These are phyloP conservation scores for Gracilaria gracilis DNA, from an alignment of 23 red algal species.

Conservation along the genomic window DNA sequence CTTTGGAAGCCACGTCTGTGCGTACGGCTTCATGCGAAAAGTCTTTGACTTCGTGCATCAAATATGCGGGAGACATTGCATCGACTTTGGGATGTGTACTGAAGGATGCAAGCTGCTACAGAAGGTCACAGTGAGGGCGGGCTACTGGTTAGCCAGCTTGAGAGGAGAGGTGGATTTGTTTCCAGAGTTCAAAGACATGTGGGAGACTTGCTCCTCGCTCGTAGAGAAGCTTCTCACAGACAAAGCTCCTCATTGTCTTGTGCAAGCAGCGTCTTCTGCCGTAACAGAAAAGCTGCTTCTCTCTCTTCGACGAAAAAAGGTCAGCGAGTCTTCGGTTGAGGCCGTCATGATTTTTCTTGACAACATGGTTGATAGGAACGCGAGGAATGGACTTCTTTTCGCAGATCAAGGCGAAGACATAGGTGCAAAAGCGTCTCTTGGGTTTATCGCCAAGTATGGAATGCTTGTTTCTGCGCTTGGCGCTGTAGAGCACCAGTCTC, in stretches of 20 bases:
- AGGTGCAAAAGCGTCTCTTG: slow-evolving; percentile 26
- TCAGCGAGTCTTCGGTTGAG: slow-evolving; percentile 29
- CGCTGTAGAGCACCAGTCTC: background rate
- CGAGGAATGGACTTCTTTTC: slow-evolving; percentile 20
- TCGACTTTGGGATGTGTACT: slow-evolving; percentile 48
- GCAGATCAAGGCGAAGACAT: slow-evolving; percentile 66
- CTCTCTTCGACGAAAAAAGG: slow-evolving; percentile 24
- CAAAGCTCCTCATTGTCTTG: slow-evolving; percentile 44
- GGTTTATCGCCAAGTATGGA: slow-evolving; percentile 35
- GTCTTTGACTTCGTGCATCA: slow-evolving; percentile 59
- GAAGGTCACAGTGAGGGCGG: slow-evolving; percentile 34
- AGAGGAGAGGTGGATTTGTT: background rate
- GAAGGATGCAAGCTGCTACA: slow-evolving; percentile 65
- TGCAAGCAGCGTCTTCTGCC: slow-evolving; percentile 41
- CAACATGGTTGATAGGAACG: slow-evolving; percentile 25
- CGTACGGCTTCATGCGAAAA: slow-evolving; percentile 65
- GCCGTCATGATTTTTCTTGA: slow-evolving; percentile 27
- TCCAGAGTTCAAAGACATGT: slow-evolving; percentile 47
- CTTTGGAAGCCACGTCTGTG: slow-evolving; percentile 41
- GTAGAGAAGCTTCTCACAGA: slow-evolving; percentile 47
- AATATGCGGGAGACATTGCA: slow-evolving; percentile 13
- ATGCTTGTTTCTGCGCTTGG: slow-evolving; percentile 37
- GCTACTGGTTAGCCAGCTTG: background rate
- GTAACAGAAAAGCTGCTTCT: slow-evolving; percentile 43
- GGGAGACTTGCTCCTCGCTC: slow-evolving; percentile 40